phyloP scores from a whole-genome alignment of 2,329 filamentous ascomycete species.

The Arthroderma sp. region DNA sequence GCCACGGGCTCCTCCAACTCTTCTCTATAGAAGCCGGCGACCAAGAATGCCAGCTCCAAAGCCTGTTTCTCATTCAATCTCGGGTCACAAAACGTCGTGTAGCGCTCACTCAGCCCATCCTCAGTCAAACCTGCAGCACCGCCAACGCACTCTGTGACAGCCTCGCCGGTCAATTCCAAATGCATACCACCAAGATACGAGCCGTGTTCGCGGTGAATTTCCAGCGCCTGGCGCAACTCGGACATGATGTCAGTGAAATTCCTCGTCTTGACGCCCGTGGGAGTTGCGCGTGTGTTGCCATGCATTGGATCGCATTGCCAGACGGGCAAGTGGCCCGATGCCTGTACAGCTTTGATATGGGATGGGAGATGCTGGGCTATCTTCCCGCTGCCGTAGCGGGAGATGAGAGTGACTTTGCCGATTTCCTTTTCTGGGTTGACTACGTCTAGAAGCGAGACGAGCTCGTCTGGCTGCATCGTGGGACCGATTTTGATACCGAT shows the following conservation, averaged over 20 bases:
- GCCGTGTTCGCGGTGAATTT: slow-evolving; percentile 68
- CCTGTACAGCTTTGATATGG: slow-evolving; percentile 81
- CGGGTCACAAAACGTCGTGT: slow-evolving; percentile 93
- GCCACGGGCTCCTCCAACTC: slow-evolving; percentile 20
- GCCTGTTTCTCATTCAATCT: slow-evolving; percentile 96
- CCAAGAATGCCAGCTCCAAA: slow-evolving; percentile 81
- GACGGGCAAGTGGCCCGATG: slow-evolving; percentile 62
- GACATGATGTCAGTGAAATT: slow-evolving; percentile 81
- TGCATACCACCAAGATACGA: slow-evolving; percentile 90
- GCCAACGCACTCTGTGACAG: slow-evolving; percentile 89
- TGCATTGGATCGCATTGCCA: slow-evolving; percentile 99
- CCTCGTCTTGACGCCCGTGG: slow-evolving; percentile 75
- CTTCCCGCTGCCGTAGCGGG: slow-evolving; percentile 73
- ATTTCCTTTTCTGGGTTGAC: slow-evolving; percentile 73
- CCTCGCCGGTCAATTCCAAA: slow-evolving; percentile 87
- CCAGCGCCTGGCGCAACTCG: slow-evolving; percentile 70
- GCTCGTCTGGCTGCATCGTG: slow-evolving; percentile 61
- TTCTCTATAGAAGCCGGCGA: slow-evolving; percentile 65
- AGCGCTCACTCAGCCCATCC: slow-evolving; percentile 77
- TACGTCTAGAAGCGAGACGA: slow-evolving; percentile 65
- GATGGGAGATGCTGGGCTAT: slow-evolving; percentile 62
- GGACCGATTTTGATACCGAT: slow-evolving; percentile 95
- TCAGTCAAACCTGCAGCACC: slow-evolving; percentile 78
- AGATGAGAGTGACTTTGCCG: slow-evolving; percentile 93
- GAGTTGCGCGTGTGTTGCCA: slow-evolving; percentile 57